phyloP scores from a whole-genome alignment of 345 rosid species.

The Syzygium oleosum region DNA sequence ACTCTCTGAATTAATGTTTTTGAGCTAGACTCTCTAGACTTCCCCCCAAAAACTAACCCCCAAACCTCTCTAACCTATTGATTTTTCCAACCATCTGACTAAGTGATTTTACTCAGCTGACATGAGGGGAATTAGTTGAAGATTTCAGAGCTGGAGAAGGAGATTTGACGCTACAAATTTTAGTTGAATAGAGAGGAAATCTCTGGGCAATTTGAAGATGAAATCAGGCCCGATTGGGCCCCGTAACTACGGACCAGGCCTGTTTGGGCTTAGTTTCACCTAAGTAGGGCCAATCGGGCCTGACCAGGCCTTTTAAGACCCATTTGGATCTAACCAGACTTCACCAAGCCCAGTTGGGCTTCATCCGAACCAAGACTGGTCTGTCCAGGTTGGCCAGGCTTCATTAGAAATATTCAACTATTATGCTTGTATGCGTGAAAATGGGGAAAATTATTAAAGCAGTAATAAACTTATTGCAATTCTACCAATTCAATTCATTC shows the following conservation, averaged over 20 bases:
- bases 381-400: neutral
- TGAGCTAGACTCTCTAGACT: neutral
- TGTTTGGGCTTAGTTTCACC: neutral
- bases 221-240: neutral
- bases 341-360: neutral
- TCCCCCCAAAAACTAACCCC: neutral
- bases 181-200: neutral
- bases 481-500: no score
- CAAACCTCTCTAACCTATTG: neutral
- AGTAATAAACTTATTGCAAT: no score
- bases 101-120: neutral
- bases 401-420: neutral
- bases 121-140: neutral
- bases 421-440: neutral
- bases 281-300: neutral
- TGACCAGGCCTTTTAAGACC: neutral
- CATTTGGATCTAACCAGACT: neutral
- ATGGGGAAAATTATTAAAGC: neutral
- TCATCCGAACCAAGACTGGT: neutral
- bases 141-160: neutral
- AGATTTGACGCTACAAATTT: neutral
- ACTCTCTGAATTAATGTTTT: neutral
- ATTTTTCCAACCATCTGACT: neutral
- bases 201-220: neutral
- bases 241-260: neutral